Evolutionary conservation across 1,139 yeast species (phyloP).

Genomic region (Yamadazyma dushanensis): DNA sequence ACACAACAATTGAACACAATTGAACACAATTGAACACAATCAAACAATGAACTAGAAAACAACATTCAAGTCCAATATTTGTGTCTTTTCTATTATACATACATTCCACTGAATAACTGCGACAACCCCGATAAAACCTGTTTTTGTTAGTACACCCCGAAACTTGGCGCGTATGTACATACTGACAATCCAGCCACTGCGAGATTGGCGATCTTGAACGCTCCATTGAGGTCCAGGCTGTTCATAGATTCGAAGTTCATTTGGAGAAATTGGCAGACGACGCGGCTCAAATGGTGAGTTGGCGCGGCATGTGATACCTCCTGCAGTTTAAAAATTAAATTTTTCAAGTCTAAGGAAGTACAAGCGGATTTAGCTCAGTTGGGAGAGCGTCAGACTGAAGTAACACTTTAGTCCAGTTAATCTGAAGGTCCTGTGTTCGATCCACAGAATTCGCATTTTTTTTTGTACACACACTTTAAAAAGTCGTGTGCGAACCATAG

Average conservation of each 20-base stretch:
- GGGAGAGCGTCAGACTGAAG: conserved; percentile 62
- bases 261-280: not conserved
- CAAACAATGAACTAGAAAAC: no score
- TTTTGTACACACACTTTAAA: conserved; percentile 9
- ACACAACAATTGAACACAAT: no score
- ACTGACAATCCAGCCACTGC: conserved; percentile 62
- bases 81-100: conserved; percentile 23
- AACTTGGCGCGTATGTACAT: no score
- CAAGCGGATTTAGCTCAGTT: conserved; percentile 47
- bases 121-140: conserved; percentile 57
- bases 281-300: no score
- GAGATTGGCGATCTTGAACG: conserved; percentile 65
- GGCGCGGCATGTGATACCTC: no score
- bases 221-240: conserved; percentile 44
- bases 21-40: no score
- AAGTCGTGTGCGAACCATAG: no score
- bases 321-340: no score
- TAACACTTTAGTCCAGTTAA: conserved; percentile 35
- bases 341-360: no score
- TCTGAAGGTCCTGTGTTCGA: conserved; percentile 60
- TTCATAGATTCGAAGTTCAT: conserved; percentile 27
- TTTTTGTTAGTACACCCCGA: conserved; percentile 9
- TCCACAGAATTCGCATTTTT: conserved; percentile 50
- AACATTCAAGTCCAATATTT: no score
- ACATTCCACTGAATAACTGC: conserved; percentile 60